A percentile compares a stretch with the other conserved stretches of the same genome.
Conservation (phyloP, 352 stramenopile species). For the Thraustochytrium sp. region DNA sequence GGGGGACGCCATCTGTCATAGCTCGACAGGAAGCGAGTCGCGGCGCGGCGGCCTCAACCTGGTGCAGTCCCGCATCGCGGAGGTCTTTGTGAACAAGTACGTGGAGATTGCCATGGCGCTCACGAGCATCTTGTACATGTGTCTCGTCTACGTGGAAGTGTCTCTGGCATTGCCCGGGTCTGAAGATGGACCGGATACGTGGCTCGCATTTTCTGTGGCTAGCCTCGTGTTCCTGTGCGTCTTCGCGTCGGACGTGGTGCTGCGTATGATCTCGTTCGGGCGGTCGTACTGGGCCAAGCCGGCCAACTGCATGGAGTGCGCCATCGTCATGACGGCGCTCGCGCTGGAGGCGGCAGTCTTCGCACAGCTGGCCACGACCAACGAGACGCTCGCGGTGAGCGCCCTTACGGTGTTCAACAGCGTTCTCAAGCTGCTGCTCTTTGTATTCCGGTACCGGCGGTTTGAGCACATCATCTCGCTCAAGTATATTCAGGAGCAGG, state of each 20-base stretch:
- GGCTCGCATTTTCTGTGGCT: not conserved
- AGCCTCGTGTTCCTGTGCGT: not conserved
- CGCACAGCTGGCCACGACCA: not conserved
- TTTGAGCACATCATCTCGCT: not conserved
- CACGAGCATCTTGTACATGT: constrained; percentile 4
- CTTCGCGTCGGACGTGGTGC: not conserved
- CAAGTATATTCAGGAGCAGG: not conserved
- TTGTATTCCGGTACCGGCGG: not conserved
- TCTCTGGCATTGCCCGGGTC: not conserved
- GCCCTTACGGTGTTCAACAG: not conserved
- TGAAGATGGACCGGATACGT: not conserved
- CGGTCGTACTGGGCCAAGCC: not conserved
- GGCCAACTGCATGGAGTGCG: constrained; percentile 1
- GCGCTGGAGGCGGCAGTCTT: not conserved
- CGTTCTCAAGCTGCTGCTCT: constrained; percentile 3
- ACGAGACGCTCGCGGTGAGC: not conserved
- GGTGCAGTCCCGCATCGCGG: not conserved
- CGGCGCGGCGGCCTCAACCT: not conserved
- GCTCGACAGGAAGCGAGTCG: not conserved
- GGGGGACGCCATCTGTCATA: not conserved
- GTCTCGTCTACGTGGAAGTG: not conserved
- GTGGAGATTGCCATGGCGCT: not conserved
- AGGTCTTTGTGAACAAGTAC: not conserved
- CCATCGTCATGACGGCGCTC: not conserved
- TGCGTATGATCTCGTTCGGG: constrained; percentile 4